Conservation (phyloP, 208 protist species). For the Trypanosoma rangeli region DNA sequence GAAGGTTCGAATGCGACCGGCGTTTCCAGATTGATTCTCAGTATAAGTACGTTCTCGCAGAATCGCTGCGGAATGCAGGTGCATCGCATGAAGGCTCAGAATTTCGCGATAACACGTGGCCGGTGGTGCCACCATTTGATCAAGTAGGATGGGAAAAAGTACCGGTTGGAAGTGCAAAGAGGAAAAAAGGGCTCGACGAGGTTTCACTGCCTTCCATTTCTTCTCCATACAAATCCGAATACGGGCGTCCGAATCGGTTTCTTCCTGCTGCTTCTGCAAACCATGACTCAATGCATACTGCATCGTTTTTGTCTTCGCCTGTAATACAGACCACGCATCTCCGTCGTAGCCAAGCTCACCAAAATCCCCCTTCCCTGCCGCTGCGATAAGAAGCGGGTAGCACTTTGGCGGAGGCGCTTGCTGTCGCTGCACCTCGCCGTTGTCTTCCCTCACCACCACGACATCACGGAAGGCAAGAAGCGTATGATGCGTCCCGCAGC, state of each 20-base stretch:
- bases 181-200: conserved; percentile 23
- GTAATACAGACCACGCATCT: conserved; percentile 42
- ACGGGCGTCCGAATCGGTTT: neutral
- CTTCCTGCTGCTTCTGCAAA: neutral
- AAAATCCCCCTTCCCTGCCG: conserved; percentile 81
- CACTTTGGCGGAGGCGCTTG: neutral
- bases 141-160: conserved; percentile 8
- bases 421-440: neutral
- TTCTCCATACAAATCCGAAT: neutral
- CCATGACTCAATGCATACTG: conserved; percentile 17
- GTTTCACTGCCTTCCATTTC: conserved; percentile 28
- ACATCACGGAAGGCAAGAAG: conserved; percentile 63
- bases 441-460: conserved; percentile 15
- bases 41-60: conserved; percentile 19
- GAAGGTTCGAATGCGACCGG: conserved; percentile 17
- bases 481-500: conserved; percentile 80
- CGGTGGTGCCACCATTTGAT: neutral
- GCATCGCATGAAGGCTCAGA: conserved; percentile 59
- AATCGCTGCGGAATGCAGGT: conserved; percentile 71
- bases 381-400: conserved; percentile 53
- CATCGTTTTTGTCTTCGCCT: conserved; percentile 40
- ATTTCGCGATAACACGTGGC: conserved; percentile 27
- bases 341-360: conserved; percentile 85
- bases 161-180: conserved; percentile 23
- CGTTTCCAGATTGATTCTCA: neutral